phyloP scores from a whole-genome alignment of 78 protist species.

The Goniomonas avonlea region DNA sequence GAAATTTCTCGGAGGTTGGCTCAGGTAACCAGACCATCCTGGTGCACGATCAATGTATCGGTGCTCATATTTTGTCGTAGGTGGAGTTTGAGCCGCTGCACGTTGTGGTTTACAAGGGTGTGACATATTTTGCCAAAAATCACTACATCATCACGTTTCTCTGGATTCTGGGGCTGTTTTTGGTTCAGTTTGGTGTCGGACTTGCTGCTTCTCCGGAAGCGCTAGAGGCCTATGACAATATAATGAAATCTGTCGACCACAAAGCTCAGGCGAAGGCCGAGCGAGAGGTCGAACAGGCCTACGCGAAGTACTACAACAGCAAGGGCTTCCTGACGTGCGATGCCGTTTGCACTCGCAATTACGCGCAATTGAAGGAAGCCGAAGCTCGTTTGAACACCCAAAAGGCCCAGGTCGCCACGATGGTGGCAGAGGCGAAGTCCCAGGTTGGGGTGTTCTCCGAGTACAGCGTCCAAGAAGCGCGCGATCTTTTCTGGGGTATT shows the following conservation, averaged over 20 bases:
- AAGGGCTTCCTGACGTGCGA: too few species aligned
- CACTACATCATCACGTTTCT: neutral
- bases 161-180: neutral
- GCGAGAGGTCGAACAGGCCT: neutral
- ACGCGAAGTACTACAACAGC: neutral
- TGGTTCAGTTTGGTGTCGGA: neutral
- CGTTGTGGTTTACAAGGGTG: neutral
- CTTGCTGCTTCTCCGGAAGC: neutral
- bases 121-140: neutral
- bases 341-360: too few species aligned
- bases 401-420: too few species aligned
- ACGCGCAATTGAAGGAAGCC: too few species aligned
- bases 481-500: constrained; percentile 9
- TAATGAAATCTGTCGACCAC: too few species aligned
- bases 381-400: too few species aligned
- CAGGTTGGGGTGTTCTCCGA: neutral
- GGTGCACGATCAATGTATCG: too few species aligned
- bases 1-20: too few species aligned
- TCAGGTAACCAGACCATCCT: too few species aligned
- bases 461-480: neutral
- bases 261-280: neutral
- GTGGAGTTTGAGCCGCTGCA: neutral
- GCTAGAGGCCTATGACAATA: neutral
- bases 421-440: neutral
- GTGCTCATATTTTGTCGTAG: too few species aligned